A percentile compares a stretch with the other conserved stretches of the same genome.
phyloP scores from a whole-genome alignment of 805 yeast genomes.

The Lachancea nothofagi region DNA sequence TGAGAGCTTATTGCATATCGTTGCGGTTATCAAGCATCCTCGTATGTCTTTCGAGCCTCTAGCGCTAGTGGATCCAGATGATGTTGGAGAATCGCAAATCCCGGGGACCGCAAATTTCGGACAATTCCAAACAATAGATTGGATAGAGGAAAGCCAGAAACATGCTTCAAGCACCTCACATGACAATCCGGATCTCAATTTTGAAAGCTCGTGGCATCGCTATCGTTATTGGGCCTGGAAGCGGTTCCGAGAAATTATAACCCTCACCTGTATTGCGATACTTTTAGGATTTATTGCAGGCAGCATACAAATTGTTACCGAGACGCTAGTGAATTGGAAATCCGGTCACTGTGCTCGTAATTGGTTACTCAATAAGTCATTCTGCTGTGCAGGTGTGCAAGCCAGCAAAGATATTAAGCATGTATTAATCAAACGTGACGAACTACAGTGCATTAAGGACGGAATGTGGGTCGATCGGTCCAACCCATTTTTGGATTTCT shows the following conservation, averaged over 20 bases:
- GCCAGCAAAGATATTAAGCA: background rate
- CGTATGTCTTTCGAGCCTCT: conserved; percentile 5
- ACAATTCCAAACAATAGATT: conserved; percentile 62
- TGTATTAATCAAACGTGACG: conserved; percentile 27
- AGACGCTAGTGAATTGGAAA: conserved; percentile 75
- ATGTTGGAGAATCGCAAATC: conserved; percentile 5
- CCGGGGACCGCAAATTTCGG: conserved; percentile 41
- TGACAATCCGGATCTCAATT: background rate
- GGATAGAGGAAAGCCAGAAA: conserved; percentile 55
- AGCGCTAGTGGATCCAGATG: background rate
- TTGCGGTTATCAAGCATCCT: no score
- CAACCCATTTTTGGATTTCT: conserved; percentile 40
- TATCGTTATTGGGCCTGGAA: conserved; percentile 21
- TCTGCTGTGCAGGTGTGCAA: conserved; percentile 56
- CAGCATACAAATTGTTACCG: conserved; percentile 71
- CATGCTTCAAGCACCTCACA: conserved; percentile 7
- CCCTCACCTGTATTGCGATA: conserved; percentile 69
- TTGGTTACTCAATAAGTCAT: conserved; percentile 63
- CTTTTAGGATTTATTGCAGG: conserved; percentile 82
- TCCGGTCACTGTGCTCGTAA: conserved; percentile 70
- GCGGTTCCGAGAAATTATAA: conserved; percentile 50
- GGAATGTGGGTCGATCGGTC: conserved; percentile 65
- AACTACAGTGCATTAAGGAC: conserved; percentile 43
- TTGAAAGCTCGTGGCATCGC: conserved; percentile 8
- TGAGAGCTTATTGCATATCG: no score